Evolutionary conservation across 2,329 filamentous ascomycete species (phyloP), one percentile per base, ranked within the genome.

Genomic region (Alternaria alternata): DNA sequence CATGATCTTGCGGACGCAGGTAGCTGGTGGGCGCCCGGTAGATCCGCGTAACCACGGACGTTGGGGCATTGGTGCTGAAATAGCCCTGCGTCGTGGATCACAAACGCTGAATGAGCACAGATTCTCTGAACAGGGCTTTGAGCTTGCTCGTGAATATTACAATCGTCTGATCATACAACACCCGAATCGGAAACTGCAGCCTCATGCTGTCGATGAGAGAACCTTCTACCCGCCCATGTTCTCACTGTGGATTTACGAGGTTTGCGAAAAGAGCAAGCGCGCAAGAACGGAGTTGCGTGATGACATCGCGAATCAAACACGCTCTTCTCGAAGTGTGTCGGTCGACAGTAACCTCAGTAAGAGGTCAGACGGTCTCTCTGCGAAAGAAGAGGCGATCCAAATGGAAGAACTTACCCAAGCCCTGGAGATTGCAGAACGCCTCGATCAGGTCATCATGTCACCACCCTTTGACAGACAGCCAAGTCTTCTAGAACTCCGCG

Each of bases 51-150:
- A 82, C 20, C 85, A 89, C 70, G 86, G 87, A 36, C 85, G 91
- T 65, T 97, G 94, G 94, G 89, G 89, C 14, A 85, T 97, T 44
- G 93, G 92, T 0, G 92, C 92, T 2, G 94, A 97, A 79, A 87
- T 97, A 20, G 80, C 97, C 57, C 88, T 96, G 80, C 86, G 90
- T 16, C 78, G 78, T 63, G 76, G 59, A 20, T 47, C 66, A 34
- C 36, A 18, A 26, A 51, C 41, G 20, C 36, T 20, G 24, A 62
- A 28, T 28, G 41, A 39, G 38, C 22, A 62, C 18, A 30, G 59
- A 2, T 79, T 76, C 60, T 74, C 69, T 7, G 67, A 74, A 36
- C 65, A 80, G 39, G 87, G 86, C 3, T 86, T 90, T 63, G 81
- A 84, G 58, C 80, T 83, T 48, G 88, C 86, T 11, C 86, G 84